phyloP scores from a whole-genome alignment of 768 basidiomycete species.

The Rhodotorula graminis region DNA sequence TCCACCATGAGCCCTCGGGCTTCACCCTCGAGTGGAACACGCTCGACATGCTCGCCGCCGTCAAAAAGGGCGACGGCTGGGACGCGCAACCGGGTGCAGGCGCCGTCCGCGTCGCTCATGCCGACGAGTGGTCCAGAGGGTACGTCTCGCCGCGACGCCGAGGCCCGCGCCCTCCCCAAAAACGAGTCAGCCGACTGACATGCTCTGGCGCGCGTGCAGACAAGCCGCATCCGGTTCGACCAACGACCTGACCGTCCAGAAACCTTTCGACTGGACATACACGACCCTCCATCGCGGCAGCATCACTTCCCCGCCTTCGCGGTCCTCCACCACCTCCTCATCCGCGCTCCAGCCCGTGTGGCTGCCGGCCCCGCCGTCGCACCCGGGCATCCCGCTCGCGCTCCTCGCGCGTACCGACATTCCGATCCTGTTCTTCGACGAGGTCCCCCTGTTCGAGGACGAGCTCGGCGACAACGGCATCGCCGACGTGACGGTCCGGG shows the following conservation, averaged over 20 bases:
- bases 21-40: slow-evolving; percentile 66
- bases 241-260: slow-evolving; percentile 69
- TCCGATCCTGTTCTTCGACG: slow-evolving; percentile 96
- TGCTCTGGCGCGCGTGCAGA: too few relatives aligned
- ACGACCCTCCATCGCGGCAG: slow-evolving; percentile 75
- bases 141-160: slow-evolving; percentile 42
- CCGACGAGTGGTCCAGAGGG: slow-evolving; percentile 76
- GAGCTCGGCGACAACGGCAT: slow-evolving; percentile 96
- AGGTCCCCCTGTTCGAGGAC: slow-evolving; percentile 89
- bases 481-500: slow-evolving; percentile 73
- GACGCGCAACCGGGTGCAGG: slow-evolving; percentile 52
- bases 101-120: slow-evolving; percentile 90
- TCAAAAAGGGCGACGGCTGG: slow-evolving; percentile 58
- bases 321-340: neutral
- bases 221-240: slow-evolving; percentile 9
- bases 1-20: slow-evolving; percentile 62
- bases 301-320: slow-evolving; percentile 1
- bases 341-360: neutral
- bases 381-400: slow-evolving; percentile 64
- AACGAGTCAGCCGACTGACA: too few relatives aligned
- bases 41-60: slow-evolving; percentile 61
- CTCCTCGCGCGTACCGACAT: slow-evolving; percentile 75
- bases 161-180: too few relatives aligned
- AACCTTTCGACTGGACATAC: slow-evolving; percentile 97
- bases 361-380: slow-evolving; percentile 37